Percentiles rank a stretch among this genome's conserved stretches.
These are phyloP conservation scores for Trametes cinnabarina DNA, from an alignment of 768 basidiomycete species.

Conservation along the genomic window DNA sequence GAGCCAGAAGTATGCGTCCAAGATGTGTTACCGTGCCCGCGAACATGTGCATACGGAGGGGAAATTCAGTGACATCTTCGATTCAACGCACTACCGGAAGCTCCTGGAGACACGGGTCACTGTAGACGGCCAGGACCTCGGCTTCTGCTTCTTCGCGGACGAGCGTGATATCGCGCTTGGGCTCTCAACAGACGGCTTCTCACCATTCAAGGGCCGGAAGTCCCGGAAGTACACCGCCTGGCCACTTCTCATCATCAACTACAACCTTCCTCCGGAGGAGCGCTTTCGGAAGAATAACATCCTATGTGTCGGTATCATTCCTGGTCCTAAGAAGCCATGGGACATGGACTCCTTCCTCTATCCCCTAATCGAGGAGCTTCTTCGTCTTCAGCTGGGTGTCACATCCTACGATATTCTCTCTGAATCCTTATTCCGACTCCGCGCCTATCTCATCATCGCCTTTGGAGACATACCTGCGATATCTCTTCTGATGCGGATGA, in stretches of 20 bases:
- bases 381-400: conserved; percentile 22
- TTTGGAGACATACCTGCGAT: conserved; percentile 28
- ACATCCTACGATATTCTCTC: conserved; percentile 6
- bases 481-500: conserved; percentile 24
- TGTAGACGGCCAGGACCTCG: conserved; percentile 26
- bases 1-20: background rate
- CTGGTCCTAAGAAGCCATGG: conserved; percentile 28
- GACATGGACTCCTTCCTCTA: conserved; percentile 32
- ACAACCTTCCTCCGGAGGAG: conserved; percentile 30
- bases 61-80: conserved; percentile 36
- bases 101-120: conserved; percentile 27
- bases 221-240: conserved; percentile 34
- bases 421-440: conserved; percentile 16
- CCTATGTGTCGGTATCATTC: conserved; percentile 26
- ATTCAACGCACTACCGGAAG: conserved; percentile 31
- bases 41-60: conserved; percentile 11
- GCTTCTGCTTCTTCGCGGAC: conserved; percentile 37
- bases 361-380: conserved; percentile 27
- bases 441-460: conserved; percentile 21
- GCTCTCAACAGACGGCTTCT: conserved; percentile 42
- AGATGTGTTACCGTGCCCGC: conserved; percentile 16
- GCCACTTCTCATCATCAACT: conserved; percentile 42
- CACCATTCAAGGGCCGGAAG: conserved; percentile 31
- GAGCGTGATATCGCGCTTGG: conserved; percentile 42
- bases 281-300: conserved; percentile 24